A percentile compares a stretch with the other conserved stretches of the same genome.
Evolutionary conservation across 345 rosid species (phyloP).

Genomic region (Eucalyptus virginea): DNA sequence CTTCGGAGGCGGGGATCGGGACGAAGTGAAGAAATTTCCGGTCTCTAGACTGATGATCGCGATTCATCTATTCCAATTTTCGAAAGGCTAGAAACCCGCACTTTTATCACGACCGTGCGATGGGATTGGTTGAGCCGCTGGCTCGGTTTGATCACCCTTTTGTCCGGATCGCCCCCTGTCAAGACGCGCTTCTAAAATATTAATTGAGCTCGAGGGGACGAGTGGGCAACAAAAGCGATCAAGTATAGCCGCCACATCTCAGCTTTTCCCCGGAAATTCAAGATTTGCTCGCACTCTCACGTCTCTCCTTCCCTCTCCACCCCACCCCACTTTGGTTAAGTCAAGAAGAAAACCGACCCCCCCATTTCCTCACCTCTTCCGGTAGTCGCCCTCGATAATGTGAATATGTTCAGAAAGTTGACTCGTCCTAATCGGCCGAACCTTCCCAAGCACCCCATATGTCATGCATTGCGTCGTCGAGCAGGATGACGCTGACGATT

Average conservation of each 20-base stretch:
- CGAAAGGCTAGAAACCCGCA: neutral
- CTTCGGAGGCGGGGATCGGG: neutral
- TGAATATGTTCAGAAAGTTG: neutral
- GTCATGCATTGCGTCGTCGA: neutral
- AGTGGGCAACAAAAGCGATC: neutral
- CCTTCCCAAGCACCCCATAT: neutral
- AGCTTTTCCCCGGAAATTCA: neutral
- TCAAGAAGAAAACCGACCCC: neutral
- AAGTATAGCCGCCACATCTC: neutral
- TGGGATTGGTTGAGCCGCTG: neutral
- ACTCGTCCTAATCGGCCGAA: neutral
- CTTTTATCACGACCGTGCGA: neutral
- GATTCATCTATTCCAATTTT: neutral
- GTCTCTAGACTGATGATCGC: neutral
- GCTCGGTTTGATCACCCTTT: neutral
- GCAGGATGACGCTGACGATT: neutral
- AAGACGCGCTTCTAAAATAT: neutral
- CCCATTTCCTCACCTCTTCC: neutral
- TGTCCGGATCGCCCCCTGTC: neutral
- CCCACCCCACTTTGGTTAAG: neutral
- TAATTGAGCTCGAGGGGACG: neutral
- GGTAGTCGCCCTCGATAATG: neutral
- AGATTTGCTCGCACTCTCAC: neutral
- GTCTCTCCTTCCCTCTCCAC: neutral
- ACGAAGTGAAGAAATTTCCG: neutral